A percentile compares a stretch with the other conserved stretches of the same genome.
Evolutionary conservation across 2,329 filamentous ascomycete species (phyloP).

Genomic region (Pestalotiopsis sp.): DNA sequence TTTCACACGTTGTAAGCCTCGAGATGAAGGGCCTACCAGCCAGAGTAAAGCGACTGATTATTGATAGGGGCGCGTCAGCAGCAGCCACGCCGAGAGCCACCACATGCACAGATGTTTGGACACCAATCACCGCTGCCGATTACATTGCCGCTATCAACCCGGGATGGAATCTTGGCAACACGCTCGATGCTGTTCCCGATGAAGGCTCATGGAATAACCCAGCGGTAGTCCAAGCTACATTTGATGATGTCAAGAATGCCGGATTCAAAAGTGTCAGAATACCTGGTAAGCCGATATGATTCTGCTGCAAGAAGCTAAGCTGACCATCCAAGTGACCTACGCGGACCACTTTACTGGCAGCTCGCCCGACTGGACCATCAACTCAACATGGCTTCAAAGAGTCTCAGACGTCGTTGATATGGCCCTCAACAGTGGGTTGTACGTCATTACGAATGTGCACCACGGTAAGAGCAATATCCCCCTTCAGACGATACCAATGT

Average conservation of each 20-base stretch:
- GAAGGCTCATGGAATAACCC: slow-evolving; percentile 64
- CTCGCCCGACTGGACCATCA: slow-evolving; percentile 56
- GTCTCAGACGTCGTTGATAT: slow-evolving; percentile 61
- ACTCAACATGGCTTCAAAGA: slow-evolving; percentile 56
- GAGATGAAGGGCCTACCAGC: background rate
- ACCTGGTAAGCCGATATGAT: slow-evolving; percentile 37
- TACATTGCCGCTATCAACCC: slow-evolving; percentile 52
- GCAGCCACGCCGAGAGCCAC: background rate
- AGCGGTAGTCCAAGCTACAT: slow-evolving; percentile 49
- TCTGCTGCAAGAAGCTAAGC: slow-evolving; percentile 6
- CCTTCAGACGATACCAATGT: background rate
- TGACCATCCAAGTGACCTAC: slow-evolving; percentile 50
- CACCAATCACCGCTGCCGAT: slow-evolving; percentile 44
- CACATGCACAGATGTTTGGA: slow-evolving; percentile 2
- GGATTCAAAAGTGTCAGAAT: slow-evolving; percentile 62
- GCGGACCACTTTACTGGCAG: slow-evolving; percentile 55
- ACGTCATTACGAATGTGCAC: slow-evolving; percentile 60
- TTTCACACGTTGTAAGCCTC: background rate
- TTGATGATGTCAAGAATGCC: slow-evolving; percentile 52
- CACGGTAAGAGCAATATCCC: slow-evolving; percentile 37
- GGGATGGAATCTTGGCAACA: slow-evolving; percentile 65
- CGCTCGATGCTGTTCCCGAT: slow-evolving; percentile 56
- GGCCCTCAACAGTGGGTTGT: slow-evolving; percentile 52
- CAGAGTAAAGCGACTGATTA: background rate
- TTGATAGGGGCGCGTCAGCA: background rate